phyloP scores from a whole-genome alignment of 2,329 filamentous ascomycete genomes.

The Cladophialophora chaetospira region DNA sequence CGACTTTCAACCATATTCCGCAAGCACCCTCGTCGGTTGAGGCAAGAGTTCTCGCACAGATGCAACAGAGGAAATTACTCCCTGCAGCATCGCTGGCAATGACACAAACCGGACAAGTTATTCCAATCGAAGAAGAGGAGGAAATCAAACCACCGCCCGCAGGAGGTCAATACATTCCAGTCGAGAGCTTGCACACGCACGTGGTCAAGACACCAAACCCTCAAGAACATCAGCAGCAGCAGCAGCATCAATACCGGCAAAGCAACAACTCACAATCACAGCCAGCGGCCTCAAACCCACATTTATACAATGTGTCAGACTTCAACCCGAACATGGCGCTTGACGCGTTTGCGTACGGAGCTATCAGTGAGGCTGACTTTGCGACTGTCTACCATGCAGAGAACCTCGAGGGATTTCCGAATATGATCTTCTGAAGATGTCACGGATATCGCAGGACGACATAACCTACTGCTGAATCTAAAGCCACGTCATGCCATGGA shows the following conservation, averaged over 20 bases:
- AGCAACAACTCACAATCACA: background rate
- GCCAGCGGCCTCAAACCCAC: slow-evolving; percentile 10
- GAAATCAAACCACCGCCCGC: background rate
- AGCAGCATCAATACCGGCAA: background rate
- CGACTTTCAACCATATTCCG: slow-evolving; percentile 27
- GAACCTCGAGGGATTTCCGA: slow-evolving; percentile 15
- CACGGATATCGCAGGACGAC: too few relatives aligned
- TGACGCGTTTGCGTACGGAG: slow-evolving; percentile 25
- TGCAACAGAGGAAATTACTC: slow-evolving; percentile 9
- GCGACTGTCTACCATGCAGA: slow-evolving; percentile 23
- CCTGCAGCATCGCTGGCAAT: background rate
- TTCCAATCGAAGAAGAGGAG: slow-evolving; percentile 8
- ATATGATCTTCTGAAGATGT: slow-evolving; percentile 18
- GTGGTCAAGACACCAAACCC: slow-evolving; percentile 2
- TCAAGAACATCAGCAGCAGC: background rate
- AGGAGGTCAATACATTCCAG: slow-evolving; percentile 1
- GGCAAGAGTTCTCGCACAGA: background rate
- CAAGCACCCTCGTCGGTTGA: background rate
- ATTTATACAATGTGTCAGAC: slow-evolving; percentile 18
- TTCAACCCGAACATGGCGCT: slow-evolving; percentile 20
- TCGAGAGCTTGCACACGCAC: background rate
- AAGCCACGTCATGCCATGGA: too few relatives aligned
- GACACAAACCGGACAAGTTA: background rate
- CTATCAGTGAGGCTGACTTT: slow-evolving; percentile 24
- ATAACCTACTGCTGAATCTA: background rate